Base-by-base conservation (phyloP, 2,329 filamentous ascomycete genomes). In the Leptographium lundbergii region DNA sequence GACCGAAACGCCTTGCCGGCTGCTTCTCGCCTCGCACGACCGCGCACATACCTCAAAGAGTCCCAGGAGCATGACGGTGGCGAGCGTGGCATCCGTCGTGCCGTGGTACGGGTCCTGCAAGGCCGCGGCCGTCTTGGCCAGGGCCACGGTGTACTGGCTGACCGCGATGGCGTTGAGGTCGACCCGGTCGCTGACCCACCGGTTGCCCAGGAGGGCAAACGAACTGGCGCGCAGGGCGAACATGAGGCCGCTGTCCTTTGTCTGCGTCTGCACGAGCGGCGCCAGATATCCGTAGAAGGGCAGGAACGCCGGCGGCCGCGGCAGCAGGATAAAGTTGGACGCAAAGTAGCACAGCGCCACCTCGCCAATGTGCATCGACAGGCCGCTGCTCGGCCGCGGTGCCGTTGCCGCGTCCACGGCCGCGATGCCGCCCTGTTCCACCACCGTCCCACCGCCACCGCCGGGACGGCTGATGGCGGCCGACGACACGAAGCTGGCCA, bases 201-300 rank as follows among this genome's bases (percentile, higher is more conserved):
- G 73, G 60, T 84, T 84, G 53, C 78, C 77, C 34, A 84, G 66
- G 13, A 79, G 77, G 0, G 81, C 80, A 61, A 84, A 68, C 1
- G 81, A 74, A 62, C 81, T 84, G 29, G 82, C 82, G 54, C 79
- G 76, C 65, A 85, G 84, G 1, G 82, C 81, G 48, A 77, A 71
- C 51, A 74, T 74, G 54, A 85, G 72, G 0, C 67, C 65, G 57
- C 56, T 56, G 45, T 56, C 34, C 13, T 5, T n/a, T 4, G 53
- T 7, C 39, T 58, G 47, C n/a, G 32, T 36, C 4, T 76, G 77
- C 59, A 84, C 69, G 42, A 85, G 69, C 6, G 81, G 81, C 3
- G 81, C 65, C 1, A 85, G 69, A 59, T 80, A 85, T 61, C 84
- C 80, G 68, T 84, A 74, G 64, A 79, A 83, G 0, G 81, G 81